phyloP scores from a whole-genome alignment of 2,329 filamentous ascomycete species.

The Catunica adiposa region DNA sequence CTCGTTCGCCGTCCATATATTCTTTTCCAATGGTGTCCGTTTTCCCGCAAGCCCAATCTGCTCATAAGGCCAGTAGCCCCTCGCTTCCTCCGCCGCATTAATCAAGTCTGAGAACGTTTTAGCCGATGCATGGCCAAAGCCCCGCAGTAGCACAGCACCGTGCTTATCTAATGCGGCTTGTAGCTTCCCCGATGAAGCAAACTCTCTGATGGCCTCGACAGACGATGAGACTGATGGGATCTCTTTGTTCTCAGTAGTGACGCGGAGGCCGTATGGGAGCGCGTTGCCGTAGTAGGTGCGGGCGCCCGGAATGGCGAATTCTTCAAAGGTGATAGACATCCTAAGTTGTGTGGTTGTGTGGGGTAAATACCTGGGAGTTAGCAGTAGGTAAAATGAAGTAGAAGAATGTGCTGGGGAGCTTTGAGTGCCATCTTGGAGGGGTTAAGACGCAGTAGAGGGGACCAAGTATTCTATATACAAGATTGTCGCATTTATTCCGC shows the following conservation, averaged over 20 bases:
- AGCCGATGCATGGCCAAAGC: conserved; percentile 12
- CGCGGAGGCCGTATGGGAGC: conserved; percentile 12
- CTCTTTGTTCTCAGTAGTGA: conserved; percentile 3
- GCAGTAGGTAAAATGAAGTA: not conserved
- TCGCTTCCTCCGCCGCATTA: conserved; percentile 13
- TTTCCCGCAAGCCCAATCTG: conserved; percentile 15
- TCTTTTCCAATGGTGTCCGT: conserved; percentile 14
- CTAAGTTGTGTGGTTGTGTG: not conserved
- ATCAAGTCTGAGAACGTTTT: conserved; percentile 16
- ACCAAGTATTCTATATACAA: too few relatives aligned
- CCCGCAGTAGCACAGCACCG: conserved; percentile 15
- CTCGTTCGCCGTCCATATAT: conserved; percentile 17
- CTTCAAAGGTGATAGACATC: conserved; percentile 12
- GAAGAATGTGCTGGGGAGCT: not conserved
- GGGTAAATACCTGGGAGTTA: not conserved
- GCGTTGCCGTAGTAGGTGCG: conserved; percentile 13
- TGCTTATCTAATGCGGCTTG: conserved; percentile 12
- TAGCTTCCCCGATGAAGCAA: conserved; percentile 14
- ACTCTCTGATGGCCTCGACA: conserved; percentile 4
- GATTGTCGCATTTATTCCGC: too few relatives aligned
- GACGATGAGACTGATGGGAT: conserved; percentile 8
- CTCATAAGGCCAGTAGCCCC: conserved; percentile 20
- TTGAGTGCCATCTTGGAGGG: too few relatives aligned
- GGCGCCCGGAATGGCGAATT: conserved; percentile 14
- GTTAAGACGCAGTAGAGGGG: too few relatives aligned